Percentiles rank a stretch among this genome's conserved stretches.
These are phyloP conservation scores for Debaryomyces sp. DNA, from an alignment of 1,139 yeast genomes.

Conservation along the genomic window DNA sequence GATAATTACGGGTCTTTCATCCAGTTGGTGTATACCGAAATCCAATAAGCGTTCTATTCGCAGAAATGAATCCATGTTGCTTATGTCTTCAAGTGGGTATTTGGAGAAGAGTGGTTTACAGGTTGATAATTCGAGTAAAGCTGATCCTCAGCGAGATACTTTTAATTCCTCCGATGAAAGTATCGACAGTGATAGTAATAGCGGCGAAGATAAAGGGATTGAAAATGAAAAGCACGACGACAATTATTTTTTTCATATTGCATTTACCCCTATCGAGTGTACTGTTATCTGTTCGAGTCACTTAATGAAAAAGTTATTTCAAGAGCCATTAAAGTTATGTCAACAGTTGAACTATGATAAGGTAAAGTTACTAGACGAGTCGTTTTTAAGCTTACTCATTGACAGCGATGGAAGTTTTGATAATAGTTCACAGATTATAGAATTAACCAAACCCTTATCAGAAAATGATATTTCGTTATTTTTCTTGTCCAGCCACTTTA, in stretches of 20 bases:
- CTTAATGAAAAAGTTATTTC: constrained; percentile 39
- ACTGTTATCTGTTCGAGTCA: constrained; percentile 53
- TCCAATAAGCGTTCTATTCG: neutral
- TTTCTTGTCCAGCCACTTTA: constrained; percentile 66
- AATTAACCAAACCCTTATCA: constrained; percentile 62
- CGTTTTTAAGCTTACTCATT: constrained; percentile 58
- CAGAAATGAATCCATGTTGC: constrained; percentile 12
- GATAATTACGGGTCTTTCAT: neutral
- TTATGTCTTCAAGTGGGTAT: constrained; percentile 15
- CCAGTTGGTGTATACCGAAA: neutral
- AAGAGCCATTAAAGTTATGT: constrained; percentile 35
- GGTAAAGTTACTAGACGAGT: constrained; percentile 48
- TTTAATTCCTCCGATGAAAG: constrained; percentile 16
- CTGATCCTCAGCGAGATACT: constrained; percentile 4
- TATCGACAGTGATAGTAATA: constrained; percentile 6
- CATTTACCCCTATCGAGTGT: constrained; percentile 59
- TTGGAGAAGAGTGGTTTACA: constrained; percentile 17
- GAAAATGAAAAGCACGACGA: constrained; percentile 23
- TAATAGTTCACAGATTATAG: constrained; percentile 56
- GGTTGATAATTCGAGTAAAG: constrained; percentile 28
- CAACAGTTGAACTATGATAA: constrained; percentile 28
- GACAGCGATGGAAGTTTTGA: constrained; percentile 63
- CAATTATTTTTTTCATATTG: constrained; percentile 51
- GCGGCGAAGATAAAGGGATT: neutral
- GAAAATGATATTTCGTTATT: constrained; percentile 60